phyloP scores from a whole-genome alignment of 495 filamentous ascomycete genomes.

The Talaromyces stipitatus region DNA sequence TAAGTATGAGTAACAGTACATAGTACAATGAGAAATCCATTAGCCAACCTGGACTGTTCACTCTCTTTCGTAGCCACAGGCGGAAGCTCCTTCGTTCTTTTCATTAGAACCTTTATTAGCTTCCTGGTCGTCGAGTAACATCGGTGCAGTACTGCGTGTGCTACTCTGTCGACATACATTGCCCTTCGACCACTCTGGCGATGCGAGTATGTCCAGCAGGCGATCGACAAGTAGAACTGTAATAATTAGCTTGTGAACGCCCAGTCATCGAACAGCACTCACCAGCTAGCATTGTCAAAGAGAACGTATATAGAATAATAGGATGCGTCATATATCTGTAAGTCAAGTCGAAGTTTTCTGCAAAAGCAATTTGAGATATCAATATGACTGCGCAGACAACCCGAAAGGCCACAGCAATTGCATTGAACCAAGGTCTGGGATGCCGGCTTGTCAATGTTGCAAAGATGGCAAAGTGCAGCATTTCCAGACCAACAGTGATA shows the following conservation, averaged over 20 bases:
- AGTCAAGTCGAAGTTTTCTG: constrained; percentile 24
- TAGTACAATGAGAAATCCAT: neutral
- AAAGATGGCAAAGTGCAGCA: constrained; percentile 30
- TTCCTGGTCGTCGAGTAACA: neutral
- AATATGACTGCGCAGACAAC: constrained; percentile 21
- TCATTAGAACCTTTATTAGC: neutral
- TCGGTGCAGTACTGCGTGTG: constrained; percentile 3
- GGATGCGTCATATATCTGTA: constrained; percentile 36
- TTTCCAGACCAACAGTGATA: constrained; percentile 25
- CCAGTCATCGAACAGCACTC: constrained; percentile 11
- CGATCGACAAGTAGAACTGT: constrained; percentile 34
- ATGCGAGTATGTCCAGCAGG: constrained; percentile 24
- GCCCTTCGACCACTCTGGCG: neutral
- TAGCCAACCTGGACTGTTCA: no score
- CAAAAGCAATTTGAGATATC: constrained; percentile 23
- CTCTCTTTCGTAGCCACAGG: neutral
- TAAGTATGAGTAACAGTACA: neutral
- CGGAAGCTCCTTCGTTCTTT: neutral
- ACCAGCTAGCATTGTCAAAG: constrained; percentile 27
- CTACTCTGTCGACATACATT: constrained; percentile 2
- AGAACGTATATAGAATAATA: constrained; percentile 34
- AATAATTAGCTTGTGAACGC: neutral
- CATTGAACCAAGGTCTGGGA: constrained; percentile 10
- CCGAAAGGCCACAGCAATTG: constrained; percentile 21
- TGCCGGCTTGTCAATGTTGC: constrained; percentile 21